These are phyloP conservation scores for Apiospora marii DNA, from an alignment of 2,329 filamentous ascomycete species.

Conservation along the genomic window DNA sequence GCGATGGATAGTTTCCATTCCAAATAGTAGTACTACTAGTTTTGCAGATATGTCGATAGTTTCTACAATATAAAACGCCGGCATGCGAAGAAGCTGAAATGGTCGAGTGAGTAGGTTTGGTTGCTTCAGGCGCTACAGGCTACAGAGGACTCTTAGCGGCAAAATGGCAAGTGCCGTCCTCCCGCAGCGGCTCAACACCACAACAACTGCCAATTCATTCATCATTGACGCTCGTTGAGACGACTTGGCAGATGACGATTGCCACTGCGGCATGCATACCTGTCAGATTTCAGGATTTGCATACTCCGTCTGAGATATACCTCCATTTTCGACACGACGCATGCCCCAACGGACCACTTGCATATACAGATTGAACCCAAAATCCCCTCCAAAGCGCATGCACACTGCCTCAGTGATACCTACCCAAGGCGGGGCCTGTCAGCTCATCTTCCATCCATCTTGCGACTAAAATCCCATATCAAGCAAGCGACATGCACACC, in stretches of 20 bases:
- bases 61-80: background rate
- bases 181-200: background rate
- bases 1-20: background rate
- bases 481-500: background rate
- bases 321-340: background rate
- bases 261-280: background rate
- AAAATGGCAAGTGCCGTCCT: background rate
- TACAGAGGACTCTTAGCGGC: background rate
- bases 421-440: constrained; percentile 1
- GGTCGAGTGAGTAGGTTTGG: background rate
- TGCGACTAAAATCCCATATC: constrained; percentile 20
- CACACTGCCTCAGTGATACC: constrained; percentile 2
- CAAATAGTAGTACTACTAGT: background rate
- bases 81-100: background rate
- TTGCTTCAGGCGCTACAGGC: background rate
- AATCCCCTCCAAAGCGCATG: background rate
- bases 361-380: background rate
- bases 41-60: background rate
- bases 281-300: background rate
- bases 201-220: background rate
- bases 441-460: constrained; percentile 15
- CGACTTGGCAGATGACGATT: background rate
- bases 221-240: background rate
- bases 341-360: background rate
- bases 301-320: background rate